Base-by-base conservation (phyloP, 2,329 filamentous ascomycete species). In the Gnomoniopsis sp. region DNA sequence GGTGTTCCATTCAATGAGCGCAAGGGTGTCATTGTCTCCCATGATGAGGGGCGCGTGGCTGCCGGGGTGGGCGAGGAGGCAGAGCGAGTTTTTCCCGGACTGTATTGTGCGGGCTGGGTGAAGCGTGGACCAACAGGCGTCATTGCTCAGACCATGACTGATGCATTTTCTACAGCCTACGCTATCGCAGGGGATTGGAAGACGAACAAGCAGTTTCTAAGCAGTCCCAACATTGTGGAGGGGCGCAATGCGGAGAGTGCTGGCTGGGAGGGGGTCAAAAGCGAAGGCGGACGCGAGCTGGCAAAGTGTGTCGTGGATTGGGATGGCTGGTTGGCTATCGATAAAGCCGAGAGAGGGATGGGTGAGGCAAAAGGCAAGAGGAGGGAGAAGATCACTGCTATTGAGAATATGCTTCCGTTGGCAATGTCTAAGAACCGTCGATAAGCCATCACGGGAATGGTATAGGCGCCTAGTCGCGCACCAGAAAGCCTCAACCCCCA, bases 81-180 rank as follows among this genome's bases (percentile, higher is more conserved):
- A 1, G 17, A 11, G 4, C 12, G n/a, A 21, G 48, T 23, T 12
- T 83, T 71, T 68, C 85, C 88, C 0, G 91, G 93, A 0, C 73
- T 96, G 30, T 99, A 99, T 74, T 96, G 92, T 64, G 90, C 93
- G 17, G 95, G 95, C 0, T 99, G 95, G 95, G 92, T 97, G 11
- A 98, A 98, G 76, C 85, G 89, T 38, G 95, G 95, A 0, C 93
- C 95, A 0, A 97, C 92, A 0, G 95, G 95, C 2, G 93, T 98
- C 3, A 99, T 99, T 71, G 93, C 93, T 1, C 92, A 88, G 33
- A 99, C 95, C 0, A 96, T 99, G 91, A 85, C 89, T 60, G 95
- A 99, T 71, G 93, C 95, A 0, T 99, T 98, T 68, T 82, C 84
- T 10, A 96, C 92, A 0, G 95, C 87, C 1, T 93, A 97, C 69